phyloP scores from a whole-genome alignment of 768 basidiomycete species.

The Sporobolomyces pararoseus region DNA sequence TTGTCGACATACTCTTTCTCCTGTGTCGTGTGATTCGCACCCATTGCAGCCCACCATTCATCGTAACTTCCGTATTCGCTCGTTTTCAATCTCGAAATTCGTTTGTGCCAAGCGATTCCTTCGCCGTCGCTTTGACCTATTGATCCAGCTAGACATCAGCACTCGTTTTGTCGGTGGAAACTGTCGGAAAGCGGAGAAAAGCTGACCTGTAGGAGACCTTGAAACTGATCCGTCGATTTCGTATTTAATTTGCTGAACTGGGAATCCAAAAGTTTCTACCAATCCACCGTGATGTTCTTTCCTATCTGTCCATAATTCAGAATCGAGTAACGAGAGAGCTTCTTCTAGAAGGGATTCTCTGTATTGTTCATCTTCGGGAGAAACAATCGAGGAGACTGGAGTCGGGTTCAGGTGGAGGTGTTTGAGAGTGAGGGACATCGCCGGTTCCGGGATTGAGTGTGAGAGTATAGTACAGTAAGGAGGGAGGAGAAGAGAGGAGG shows the following conservation, averaged over 20 bases:
- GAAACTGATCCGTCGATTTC: not conserved
- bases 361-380: not conserved
- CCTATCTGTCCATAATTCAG: constrained; percentile 11
- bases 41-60: constrained; percentile 25
- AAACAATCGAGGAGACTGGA: not conserved
- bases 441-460: not conserved
- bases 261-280: constrained; percentile 25
- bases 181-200: not conserved
- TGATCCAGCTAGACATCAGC: not conserved
- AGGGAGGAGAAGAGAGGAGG: not conserved
- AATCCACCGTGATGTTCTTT: constrained; percentile 28
- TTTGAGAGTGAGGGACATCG: constrained; percentile 6
- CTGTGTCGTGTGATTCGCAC: constrained; percentile 25
- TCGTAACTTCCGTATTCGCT: constrained; percentile 33
- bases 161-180: not conserved
- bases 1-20: constrained; percentile 36
- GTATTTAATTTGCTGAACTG: constrained; percentile 11
- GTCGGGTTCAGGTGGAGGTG: constrained; percentile 26
- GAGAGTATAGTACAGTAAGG: not conserved
- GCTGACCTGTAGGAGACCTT: constrained; percentile 19
- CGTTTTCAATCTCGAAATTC: constrained; percentile 19
- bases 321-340: not conserved
- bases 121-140: constrained; percentile 20
- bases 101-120: constrained; percentile 37
- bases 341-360: constrained; percentile 13